A percentile compares a stretch with the other conserved stretches of the same genome.
phyloP scores from a whole-genome alignment of 1,139 yeast genomes.

The Eremothecium coryli region DNA sequence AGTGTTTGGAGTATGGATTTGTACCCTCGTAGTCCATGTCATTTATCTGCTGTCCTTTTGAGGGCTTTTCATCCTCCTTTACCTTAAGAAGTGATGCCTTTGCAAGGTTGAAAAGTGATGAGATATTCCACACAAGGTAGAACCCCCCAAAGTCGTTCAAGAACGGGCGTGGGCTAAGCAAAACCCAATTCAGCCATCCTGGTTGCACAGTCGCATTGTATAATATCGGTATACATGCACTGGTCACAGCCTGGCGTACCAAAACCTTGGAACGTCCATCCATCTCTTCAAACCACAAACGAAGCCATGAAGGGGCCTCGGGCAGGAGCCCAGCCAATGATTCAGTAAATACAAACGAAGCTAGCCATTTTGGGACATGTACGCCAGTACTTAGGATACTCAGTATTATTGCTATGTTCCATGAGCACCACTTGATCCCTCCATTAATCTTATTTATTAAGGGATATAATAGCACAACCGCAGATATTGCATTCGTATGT shows the following conservation, averaged over 20 bases:
- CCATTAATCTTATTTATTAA: not conserved
- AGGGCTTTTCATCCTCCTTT: not conserved
- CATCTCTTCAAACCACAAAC: conserved; percentile 5
- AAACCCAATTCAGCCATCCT: conserved; percentile 10
- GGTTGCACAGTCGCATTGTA: conserved; percentile 5
- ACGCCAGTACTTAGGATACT: conserved; percentile 4
- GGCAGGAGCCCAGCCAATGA: conserved; percentile 9
- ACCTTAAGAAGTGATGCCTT: conserved; percentile 10
- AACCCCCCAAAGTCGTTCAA: conserved; percentile 15
- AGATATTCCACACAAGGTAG: conserved; percentile 15
- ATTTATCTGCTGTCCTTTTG: not conserved
- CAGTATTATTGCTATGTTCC: conserved; percentile 1
- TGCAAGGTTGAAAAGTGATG: conserved; percentile 12
- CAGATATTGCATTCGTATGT: not conserved
- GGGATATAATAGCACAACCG: not conserved
- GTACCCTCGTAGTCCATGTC: conserved; percentile 2
- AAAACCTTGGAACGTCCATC: conserved; percentile 7
- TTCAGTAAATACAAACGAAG: conserved; percentile 14
- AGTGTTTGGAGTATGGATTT: conserved; percentile 16
- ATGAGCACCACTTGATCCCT: conserved; percentile 1
- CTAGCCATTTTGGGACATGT: conserved; percentile 15
- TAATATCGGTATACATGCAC: conserved; percentile 14
- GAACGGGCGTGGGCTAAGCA: conserved; percentile 13
- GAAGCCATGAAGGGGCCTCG: conserved; percentile 1
- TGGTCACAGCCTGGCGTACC: conserved; percentile 13